Percentiles rank a stretch among this genome's conserved stretches.
These are phyloP conservation scores for Coccomyxa sp. DNA, from an alignment of 139 green algal genomes.

Conservation along the genomic window DNA sequence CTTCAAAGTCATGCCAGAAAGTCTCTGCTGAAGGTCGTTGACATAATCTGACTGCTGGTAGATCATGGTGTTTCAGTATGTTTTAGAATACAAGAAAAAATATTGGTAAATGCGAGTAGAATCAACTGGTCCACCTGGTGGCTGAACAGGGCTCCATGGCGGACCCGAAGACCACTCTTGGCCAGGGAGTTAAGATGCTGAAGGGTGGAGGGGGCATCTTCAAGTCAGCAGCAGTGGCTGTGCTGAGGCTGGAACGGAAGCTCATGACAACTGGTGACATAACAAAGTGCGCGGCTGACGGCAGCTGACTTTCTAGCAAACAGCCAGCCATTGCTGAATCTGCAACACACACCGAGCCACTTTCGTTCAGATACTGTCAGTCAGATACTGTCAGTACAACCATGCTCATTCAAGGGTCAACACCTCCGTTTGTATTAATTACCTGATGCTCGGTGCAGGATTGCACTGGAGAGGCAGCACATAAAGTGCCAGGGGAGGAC, in stretches of 20 bases:
- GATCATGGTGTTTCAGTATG: no score
- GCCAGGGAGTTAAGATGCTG: background rate
- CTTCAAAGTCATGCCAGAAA: no score
- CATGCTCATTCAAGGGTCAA: no score
- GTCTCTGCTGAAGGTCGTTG: no score
- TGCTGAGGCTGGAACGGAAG: constrained; percentile 57
- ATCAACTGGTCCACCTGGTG: background rate
- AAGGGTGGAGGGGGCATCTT: constrained; percentile 67
- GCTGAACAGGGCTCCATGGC: background rate
- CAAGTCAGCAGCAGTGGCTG: constrained; percentile 72
- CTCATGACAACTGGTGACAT: constrained; percentile 74
- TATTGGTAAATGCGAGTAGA: no score
- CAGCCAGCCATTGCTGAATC: background rate
- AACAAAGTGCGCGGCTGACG: constrained; percentile 14
- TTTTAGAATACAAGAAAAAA: no score
- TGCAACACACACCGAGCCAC: no score
- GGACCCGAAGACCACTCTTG: constrained; percentile 19
- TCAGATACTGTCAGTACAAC: no score
- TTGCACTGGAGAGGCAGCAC: constrained; percentile 57
- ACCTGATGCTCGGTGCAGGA: background rate
- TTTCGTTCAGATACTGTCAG: no score
- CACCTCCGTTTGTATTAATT: no score
- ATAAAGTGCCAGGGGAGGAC: constrained; percentile 75
- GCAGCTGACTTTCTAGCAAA: background rate
- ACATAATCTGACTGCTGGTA: no score